Percentiles rank a stretch among this genome's conserved stretches.
Evolutionary conservation across 257 asterid genomes (phyloP).

Genomic region (Nicotiana benthamiana): DNA sequence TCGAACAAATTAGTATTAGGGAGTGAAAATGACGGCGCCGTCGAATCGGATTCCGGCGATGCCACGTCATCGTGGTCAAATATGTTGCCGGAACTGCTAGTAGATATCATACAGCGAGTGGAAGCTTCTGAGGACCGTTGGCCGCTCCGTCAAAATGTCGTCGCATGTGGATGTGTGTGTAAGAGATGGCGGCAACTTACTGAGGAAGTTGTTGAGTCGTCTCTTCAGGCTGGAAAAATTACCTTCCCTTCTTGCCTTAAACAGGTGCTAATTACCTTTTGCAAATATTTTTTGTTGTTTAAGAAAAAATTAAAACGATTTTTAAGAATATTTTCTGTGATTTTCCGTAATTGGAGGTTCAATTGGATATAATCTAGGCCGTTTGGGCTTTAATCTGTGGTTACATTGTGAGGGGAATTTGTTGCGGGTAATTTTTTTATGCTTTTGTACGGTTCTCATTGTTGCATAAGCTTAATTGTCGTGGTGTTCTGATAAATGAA

Average conservation of each 20-base stretch:
- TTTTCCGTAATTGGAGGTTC: background rate
- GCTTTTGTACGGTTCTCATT: background rate
- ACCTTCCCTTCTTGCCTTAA: constrained; percentile 87
- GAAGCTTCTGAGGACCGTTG: constrained; percentile 67
- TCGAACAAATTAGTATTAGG: constrained; percentile 15
- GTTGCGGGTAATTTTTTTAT: background rate
- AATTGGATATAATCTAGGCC: background rate
- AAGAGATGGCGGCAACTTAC: constrained; percentile 85
- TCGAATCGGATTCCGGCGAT: constrained; percentile 13
- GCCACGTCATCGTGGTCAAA: constrained; percentile 48
- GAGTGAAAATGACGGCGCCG: constrained; percentile 21
- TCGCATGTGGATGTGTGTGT: constrained; percentile 86
- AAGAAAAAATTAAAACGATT: background rate
- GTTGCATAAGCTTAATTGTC: background rate
- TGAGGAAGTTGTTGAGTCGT: constrained; percentile 50
- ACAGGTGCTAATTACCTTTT: constrained; percentile 37
- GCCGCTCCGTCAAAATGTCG: constrained; percentile 85
- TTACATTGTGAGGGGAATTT: background rate
- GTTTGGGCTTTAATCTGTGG: background rate
- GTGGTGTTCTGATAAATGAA: background rate
- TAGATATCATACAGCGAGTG: constrained; percentile 64
- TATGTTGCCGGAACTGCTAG: constrained; percentile 79
- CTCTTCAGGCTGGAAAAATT: constrained; percentile 47
- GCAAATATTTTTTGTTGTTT: background rate
- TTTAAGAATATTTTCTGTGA: background rate